These are phyloP conservation scores for Cordyceps militaris DNA, from an alignment of 2,329 filamentous ascomycete genomes.

Conservation along the genomic window DNA sequence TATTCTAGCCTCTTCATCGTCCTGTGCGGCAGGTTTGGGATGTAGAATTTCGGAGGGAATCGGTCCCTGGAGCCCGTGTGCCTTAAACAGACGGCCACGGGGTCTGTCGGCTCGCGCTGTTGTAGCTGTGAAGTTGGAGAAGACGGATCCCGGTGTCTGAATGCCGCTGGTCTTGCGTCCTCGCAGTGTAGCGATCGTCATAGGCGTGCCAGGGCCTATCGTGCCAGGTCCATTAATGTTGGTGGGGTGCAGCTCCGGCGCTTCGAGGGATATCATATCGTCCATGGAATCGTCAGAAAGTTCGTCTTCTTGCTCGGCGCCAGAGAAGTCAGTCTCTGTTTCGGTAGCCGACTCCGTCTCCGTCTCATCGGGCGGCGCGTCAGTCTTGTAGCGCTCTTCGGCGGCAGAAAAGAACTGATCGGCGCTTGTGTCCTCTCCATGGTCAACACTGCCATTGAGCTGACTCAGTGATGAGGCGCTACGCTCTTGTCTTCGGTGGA, in stretches of 20 bases:
- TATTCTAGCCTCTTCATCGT: conserved; percentile 83
- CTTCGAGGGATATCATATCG: conserved; percentile 84
- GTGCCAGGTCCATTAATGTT: conserved; percentile 74
- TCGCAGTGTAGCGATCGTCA: conserved; percentile 55
- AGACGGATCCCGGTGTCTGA: conserved; percentile 78
- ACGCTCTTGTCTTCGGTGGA: conserved; percentile 45
- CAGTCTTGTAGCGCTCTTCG: conserved; percentile 64
- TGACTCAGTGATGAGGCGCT: conserved; percentile 39
- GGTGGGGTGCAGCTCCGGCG: conserved; percentile 70
- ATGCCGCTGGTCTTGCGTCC: conserved; percentile 62
- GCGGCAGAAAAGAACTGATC: conserved; percentile 91
- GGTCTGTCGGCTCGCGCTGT: conserved; percentile 69
- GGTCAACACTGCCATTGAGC: conserved; percentile 52
- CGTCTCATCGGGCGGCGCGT: conserved; percentile 43
- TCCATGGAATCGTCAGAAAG: conserved; percentile 88
- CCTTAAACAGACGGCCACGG: conserved; percentile 74
- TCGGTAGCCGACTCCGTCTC: conserved; percentile 54
- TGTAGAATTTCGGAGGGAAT: conserved; percentile 76
- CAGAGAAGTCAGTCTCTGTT: conserved; percentile 56
- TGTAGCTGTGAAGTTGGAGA: conserved; percentile 78
- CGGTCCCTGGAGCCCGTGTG: conserved; percentile 63
- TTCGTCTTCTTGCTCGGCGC: conserved; percentile 60
- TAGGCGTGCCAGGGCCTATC: conserved; percentile 72
- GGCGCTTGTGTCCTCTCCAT: conserved; percentile 75
- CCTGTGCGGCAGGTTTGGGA: conserved; percentile 66